Conservation (phyloP, 805 yeast species). For the Saturnispora silvae region DNA sequence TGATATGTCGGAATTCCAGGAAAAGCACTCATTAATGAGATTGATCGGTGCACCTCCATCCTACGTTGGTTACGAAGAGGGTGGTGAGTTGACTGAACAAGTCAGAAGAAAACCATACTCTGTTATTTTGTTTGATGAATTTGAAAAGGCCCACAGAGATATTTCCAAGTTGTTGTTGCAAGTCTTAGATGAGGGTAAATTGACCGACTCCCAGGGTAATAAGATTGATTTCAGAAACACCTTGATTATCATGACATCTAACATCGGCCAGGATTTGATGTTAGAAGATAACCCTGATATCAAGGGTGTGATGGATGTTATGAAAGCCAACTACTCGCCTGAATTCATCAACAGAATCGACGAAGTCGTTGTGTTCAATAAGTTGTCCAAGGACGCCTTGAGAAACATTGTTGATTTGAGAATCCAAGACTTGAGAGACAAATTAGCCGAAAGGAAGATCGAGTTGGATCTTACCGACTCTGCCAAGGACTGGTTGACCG, state of each 20-base stretch:
- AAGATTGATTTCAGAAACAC: conserved; percentile 91
- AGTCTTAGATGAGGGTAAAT: conserved; percentile 88
- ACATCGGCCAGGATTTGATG: conserved; percentile 87
- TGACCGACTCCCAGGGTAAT: conserved; percentile 93
- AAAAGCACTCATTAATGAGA: conserved; percentile 81
- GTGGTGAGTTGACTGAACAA: conserved; percentile 94
- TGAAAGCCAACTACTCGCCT: conserved; percentile 76
- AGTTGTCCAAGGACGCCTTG: conserved; percentile 68
- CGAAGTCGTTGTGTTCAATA: conserved; percentile 86
- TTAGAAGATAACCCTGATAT: conserved; percentile 59
- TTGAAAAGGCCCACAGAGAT: conserved; percentile 95
- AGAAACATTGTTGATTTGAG: conserved; percentile 79
- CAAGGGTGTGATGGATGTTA: conserved; percentile 49
- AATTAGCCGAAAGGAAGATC: conserved; percentile 73
- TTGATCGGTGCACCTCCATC: conserved; percentile 98
- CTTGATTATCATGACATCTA: conserved; percentile 91
- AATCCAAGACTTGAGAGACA: conserved; percentile 66
- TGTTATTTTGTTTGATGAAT: conserved; percentile 87
- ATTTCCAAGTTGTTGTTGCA: conserved; percentile 84
- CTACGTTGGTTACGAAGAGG: conserved; percentile 90
- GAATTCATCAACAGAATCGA: conserved; percentile 93
- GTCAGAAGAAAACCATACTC: conserved; percentile 92
- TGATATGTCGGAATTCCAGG: conserved; percentile 98
- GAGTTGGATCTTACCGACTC: conserved; percentile 37
- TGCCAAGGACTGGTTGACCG: conserved; percentile 71